phyloP scores from a whole-genome alignment of 768 basidiomycete genomes.

The Lentinula boryana region DNA sequence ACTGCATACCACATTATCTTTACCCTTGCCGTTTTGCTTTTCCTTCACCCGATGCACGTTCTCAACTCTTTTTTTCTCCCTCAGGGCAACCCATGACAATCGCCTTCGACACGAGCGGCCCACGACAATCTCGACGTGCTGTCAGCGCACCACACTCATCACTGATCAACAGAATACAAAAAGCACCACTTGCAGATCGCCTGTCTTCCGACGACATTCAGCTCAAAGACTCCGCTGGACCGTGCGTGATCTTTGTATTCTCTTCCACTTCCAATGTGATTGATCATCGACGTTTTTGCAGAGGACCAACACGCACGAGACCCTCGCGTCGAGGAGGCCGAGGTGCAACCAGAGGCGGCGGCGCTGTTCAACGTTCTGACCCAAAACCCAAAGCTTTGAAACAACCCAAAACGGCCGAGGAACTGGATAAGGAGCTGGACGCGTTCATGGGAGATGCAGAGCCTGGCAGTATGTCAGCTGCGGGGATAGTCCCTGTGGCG shows the following conservation, averaged over 20 bases:
- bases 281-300: constrained; percentile 4
- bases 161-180: constrained; percentile 70
- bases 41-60: background rate
- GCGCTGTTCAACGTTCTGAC: constrained; percentile 22
- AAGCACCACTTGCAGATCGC: constrained; percentile 64
- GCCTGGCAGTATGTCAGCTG: constrained; percentile 5
- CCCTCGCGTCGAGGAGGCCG: constrained; percentile 27
- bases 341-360: constrained; percentile 13
- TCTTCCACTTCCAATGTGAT: background rate
- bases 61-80: constrained; percentile 6
- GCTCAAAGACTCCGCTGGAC: constrained; percentile 22
- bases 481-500: background rate
- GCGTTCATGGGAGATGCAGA: constrained; percentile 70
- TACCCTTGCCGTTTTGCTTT: background rate
- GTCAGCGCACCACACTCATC: constrained; percentile 51
- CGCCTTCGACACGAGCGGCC: constrained; percentile 43
- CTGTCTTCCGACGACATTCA: constrained; percentile 42
- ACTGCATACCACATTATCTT: background rate
- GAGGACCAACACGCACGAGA: constrained; percentile 42
- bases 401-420: constrained; percentile 71
- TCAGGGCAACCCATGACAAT: constrained; percentile 78
- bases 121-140: constrained; percentile 40
- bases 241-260: constrained; percentile 24
- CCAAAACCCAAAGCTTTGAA: constrained; percentile 19
- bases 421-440: constrained; percentile 86